These are phyloP conservation scores for Russula lepida DNA, from an alignment of 768 basidiomycete species.

Conservation along the genomic window DNA sequence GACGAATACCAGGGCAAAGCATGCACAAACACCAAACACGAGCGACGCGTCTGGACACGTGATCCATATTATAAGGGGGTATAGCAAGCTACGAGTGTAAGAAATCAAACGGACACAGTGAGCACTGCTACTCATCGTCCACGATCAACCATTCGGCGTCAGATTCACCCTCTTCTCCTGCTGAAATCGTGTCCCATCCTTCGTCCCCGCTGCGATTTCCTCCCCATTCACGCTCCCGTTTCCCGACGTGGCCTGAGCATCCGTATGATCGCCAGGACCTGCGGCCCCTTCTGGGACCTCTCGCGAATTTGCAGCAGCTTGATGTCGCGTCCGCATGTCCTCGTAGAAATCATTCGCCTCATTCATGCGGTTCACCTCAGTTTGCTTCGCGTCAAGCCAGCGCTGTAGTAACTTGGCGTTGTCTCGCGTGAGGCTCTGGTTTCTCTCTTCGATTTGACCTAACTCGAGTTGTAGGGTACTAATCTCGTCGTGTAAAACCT, in stretches of 20 bases:
- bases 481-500: slow-evolving; percentile 95
- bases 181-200: slow-evolving; percentile 69
- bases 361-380: slow-evolving; percentile 92
- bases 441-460: slow-evolving; percentile 80
- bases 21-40: slow-evolving; percentile 19
- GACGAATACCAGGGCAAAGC: slow-evolving; percentile 7
- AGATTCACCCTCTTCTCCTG: slow-evolving; percentile 61
- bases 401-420: slow-evolving; percentile 93
- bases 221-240: slow-evolving; percentile 54
- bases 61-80: slow-evolving; percentile 10
- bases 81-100: slow-evolving; percentile 9
- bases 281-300: slow-evolving; percentile 30
- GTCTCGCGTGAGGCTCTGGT: slow-evolving; percentile 79
- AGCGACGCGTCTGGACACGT: slow-evolving; percentile 18
- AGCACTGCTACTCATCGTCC: slow-evolving; percentile 29
- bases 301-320: slow-evolving; percentile 52
- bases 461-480: slow-evolving; percentile 87
- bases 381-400: slow-evolving; percentile 93
- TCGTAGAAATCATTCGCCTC: slow-evolving; percentile 87
- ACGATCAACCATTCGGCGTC: slow-evolving; percentile 91
- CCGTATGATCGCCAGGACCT: slow-evolving; percentile 21
- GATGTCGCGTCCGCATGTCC: slow-evolving; percentile 69
- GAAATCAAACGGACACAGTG: slow-evolving; percentile 11
- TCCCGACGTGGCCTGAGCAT: slow-evolving; percentile 47
- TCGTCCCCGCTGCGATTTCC: slow-evolving; percentile 41